Percentiles rank a stretch among this genome's conserved stretches.
phyloP scores from a whole-genome alignment of 148 eudicot genomes.

The Cornus suecica region DNA sequence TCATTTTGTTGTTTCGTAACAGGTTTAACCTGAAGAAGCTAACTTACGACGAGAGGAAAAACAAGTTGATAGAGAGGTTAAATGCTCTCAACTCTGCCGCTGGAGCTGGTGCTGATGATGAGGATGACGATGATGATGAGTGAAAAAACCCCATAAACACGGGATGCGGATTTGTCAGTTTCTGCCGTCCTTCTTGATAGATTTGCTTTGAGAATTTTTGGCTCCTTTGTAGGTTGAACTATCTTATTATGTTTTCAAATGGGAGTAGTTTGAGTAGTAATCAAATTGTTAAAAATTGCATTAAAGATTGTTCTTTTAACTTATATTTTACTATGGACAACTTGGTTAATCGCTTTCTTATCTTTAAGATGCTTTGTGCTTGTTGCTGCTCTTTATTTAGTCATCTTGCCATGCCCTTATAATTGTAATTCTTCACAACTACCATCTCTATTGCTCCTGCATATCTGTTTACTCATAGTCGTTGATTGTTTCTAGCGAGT shows the following conservation, averaged over 20 bases:
- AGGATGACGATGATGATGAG: slow-evolving; percentile 52
- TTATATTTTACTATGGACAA: neutral
- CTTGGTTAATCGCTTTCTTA: neutral
- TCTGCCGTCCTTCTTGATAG: neutral
- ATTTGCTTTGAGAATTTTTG: neutral
- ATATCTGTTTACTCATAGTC: too few relatives aligned
- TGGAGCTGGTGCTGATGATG: slow-evolving; percentile 34
- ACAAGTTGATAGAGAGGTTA: slow-evolving; percentile 51
- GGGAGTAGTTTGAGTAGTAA: neutral
- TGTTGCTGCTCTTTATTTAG: too few relatives aligned
- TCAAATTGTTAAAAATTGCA: neutral
- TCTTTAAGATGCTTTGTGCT: too few relatives aligned
- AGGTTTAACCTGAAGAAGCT: slow-evolving; percentile 72
- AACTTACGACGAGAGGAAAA: slow-evolving; percentile 66
- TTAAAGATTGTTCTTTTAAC: neutral
- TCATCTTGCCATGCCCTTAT: too few relatives aligned
- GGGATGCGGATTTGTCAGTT: neutral
- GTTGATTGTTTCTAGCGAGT: too few relatives aligned
- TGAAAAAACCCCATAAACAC: slow-evolving; percentile 15
- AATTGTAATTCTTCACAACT: too few relatives aligned
- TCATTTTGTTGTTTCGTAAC: neutral
- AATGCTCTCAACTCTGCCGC: slow-evolving; percentile 66
- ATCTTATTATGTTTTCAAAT: neutral
- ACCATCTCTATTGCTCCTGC: too few relatives aligned
- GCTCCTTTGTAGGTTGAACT: neutral